Conservation (phyloP, 768 basidiomycete genomes). For the Pleurotus giganteus region DNA sequence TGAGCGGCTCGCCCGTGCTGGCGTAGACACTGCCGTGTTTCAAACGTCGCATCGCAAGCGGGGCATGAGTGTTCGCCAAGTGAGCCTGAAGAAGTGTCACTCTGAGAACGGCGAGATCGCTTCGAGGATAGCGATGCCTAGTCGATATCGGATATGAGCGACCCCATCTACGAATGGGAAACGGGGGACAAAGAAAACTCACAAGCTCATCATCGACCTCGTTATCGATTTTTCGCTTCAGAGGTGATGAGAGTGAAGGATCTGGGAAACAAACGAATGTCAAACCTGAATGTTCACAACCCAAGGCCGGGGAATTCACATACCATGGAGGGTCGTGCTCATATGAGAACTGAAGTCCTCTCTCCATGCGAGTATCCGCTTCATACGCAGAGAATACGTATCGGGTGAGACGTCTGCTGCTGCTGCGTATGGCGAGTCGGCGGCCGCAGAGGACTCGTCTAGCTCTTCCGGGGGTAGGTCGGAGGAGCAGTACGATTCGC, state of each 20-base stretch:
- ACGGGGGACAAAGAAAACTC: constrained; percentile 19
- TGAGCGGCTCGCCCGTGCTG: constrained; percentile 56
- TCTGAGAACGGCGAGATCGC: constrained; percentile 46
- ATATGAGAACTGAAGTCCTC: constrained; percentile 50
- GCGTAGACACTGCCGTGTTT: constrained; percentile 54
- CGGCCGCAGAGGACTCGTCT: constrained; percentile 13
- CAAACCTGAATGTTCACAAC: background rate
- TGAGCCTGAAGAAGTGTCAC: constrained; percentile 19
- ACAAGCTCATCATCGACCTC: constrained; percentile 42
- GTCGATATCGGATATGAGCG: background rate
- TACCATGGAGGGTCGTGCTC: constrained; percentile 38
- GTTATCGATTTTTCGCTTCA: constrained; percentile 51
- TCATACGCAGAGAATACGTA: constrained; percentile 54
- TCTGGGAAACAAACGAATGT: constrained; percentile 18
- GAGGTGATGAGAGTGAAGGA: constrained; percentile 30
- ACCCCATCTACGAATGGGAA: background rate
- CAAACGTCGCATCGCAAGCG: constrained; percentile 70
- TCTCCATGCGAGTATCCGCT: constrained; percentile 72
- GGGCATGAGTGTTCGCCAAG: constrained; percentile 64
- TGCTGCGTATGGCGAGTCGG: constrained; percentile 15
- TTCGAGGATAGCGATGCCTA: constrained; percentile 56
- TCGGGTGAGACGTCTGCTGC: constrained; percentile 37
- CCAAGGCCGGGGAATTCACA: background rate
- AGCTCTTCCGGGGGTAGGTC: constrained; percentile 39
- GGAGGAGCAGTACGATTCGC: constrained; percentile 75